Evolutionary conservation across 805 yeast genomes (phyloP).

Genomic region (Candida verbasci): DNA sequence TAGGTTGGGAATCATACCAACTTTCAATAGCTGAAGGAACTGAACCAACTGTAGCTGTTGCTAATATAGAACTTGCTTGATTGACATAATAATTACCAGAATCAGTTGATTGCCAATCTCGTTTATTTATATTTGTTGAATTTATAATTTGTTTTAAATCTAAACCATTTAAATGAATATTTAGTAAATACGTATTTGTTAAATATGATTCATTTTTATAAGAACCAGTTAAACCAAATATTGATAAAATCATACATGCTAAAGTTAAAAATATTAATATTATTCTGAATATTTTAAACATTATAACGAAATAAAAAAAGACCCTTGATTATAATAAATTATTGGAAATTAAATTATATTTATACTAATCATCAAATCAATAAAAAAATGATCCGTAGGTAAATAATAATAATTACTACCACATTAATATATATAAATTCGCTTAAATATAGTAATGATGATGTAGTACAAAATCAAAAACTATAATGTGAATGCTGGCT

Average conservation of each 20-base stretch:
- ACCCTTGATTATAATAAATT: too few relatives aligned
- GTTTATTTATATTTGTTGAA: conserved; percentile 10
- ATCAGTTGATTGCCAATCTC: conserved; percentile 6
- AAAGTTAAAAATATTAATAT: conserved; percentile 29
- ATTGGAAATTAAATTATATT: too few relatives aligned
- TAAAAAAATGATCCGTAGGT: too few relatives aligned
- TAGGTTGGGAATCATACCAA: conserved; percentile 2
- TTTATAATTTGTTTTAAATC: conserved; percentile 27
- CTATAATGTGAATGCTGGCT: too few relatives aligned
- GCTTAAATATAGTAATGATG: too few relatives aligned
- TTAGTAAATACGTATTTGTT: conserved; percentile 31
- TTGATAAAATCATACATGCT: conserved; percentile 25
- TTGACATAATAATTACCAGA: conserved; percentile 3
- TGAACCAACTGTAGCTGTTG: conserved; percentile 1
- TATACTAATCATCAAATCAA: too few relatives aligned
- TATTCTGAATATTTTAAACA: conserved; percentile 31
- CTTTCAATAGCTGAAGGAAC: conserved; percentile 4
- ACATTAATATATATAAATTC: too few relatives aligned
- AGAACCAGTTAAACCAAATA: conserved; percentile 37
- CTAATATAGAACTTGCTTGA: not conserved
- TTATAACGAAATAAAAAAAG: too few relatives aligned
- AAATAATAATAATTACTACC: too few relatives aligned
- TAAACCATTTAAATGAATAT: conserved; percentile 30
- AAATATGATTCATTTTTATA: conserved; percentile 29
- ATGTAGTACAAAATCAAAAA: too few relatives aligned